Conservation (phyloP, 2,329 filamentous ascomycete species). For the Cryphonectria naterciae region DNA sequence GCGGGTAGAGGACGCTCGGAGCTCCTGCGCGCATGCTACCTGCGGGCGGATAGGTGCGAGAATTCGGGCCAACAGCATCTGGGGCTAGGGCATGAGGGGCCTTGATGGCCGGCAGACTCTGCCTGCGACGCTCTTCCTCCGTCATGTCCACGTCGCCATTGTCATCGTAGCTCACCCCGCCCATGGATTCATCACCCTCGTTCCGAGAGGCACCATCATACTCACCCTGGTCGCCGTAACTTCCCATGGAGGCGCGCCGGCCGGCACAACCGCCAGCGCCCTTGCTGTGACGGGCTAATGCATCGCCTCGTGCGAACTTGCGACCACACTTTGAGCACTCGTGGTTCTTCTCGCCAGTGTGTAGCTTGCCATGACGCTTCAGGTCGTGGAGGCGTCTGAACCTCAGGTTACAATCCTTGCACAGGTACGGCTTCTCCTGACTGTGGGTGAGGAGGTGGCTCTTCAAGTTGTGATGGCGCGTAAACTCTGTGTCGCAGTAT, state of each 20-base stretch:
- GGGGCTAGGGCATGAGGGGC: slow-evolving; percentile 66
- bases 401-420: slow-evolving; percentile 87
- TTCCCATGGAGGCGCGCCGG: slow-evolving; percentile 81
- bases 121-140: slow-evolving; percentile 63
- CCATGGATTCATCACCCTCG: slow-evolving; percentile 61
- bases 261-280: slow-evolving; percentile 95
- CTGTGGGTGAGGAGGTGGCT: slow-evolving; percentile 96
- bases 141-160: slow-evolving; percentile 64
- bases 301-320: slow-evolving; percentile 93
- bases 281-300: slow-evolving; percentile 91
- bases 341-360: slow-evolving; percentile 94
- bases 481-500: slow-evolving; percentile 96
- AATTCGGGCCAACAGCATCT: slow-evolving; percentile 62
- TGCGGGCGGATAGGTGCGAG: slow-evolving; percentile 80
- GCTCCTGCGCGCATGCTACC: slow-evolving; percentile 52
- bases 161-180: slow-evolving; percentile 59
- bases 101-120: slow-evolving; percentile 77
- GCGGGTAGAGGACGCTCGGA: slow-evolving; percentile 63
- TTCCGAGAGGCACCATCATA: slow-evolving; percentile 56
- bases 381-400: slow-evolving; percentile 93
- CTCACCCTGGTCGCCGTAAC: slow-evolving; percentile 80
- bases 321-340: slow-evolving; percentile 93
- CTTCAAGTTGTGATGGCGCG: slow-evolving; percentile 95
- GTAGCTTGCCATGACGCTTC: slow-evolving; percentile 94
- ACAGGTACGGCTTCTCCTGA: slow-evolving; percentile 96